Evolutionary conservation across 768 basidiomycete species (phyloP).

Genomic region (Macrolepiota fuliginosa): DNA sequence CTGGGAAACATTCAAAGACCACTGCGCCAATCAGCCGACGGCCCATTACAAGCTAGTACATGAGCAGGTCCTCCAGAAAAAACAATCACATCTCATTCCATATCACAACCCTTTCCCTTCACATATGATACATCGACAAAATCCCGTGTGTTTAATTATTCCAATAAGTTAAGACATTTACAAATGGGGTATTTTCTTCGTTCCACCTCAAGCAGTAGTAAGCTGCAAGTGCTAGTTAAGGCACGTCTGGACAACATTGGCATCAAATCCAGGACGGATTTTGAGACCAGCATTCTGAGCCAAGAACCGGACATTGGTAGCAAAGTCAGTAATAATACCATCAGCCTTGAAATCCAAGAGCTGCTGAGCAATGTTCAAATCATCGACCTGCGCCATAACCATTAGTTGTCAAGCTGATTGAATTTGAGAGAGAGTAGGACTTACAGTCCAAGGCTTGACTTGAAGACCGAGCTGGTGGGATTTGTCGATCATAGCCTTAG

Average conservation of each 20-base stretch:
- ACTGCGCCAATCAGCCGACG: no score
- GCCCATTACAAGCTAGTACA: no score
- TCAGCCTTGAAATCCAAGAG: constrained; percentile 62
- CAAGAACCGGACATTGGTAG: constrained; percentile 54
- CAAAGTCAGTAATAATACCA: constrained; percentile 80
- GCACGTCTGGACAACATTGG: constrained; percentile 59
- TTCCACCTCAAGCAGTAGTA: constrained; percentile 6
- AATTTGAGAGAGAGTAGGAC: constrained; percentile 14
- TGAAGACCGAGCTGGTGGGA: constrained; percentile 61
- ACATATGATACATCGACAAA: background rate
- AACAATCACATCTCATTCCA: background rate
- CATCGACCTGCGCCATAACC: constrained; percentile 48
- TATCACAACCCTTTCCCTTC: background rate
- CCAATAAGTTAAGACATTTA: background rate
- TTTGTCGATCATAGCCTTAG: constrained; percentile 62
- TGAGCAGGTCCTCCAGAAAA: no score
- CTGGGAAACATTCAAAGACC: no score
- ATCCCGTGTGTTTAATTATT: background rate
- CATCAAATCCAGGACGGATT: constrained; percentile 58
- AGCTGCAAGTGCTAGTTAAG: constrained; percentile 49
- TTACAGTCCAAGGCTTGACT: constrained; percentile 76
- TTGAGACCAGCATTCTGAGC: constrained; percentile 49
- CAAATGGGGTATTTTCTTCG: background rate
- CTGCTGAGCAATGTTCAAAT: constrained; percentile 58
- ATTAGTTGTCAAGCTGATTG: background rate